Conservation (phyloP, 371 early-diverging fungal genomes). For the Coemansia sp. region DNA sequence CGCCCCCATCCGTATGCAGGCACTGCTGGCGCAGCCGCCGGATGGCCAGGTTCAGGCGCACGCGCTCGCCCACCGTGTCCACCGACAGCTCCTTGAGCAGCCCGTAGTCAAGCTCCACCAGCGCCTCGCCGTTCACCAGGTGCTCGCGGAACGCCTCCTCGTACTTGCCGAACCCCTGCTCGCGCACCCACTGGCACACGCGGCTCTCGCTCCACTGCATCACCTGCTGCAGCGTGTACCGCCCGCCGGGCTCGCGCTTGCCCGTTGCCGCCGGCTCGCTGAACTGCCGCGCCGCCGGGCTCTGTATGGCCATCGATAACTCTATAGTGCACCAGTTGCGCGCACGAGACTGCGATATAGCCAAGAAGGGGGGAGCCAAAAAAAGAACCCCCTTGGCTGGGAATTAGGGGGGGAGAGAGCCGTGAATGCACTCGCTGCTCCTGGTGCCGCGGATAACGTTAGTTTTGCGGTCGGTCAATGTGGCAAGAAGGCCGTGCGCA, state of each 20-base stretch:
- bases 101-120: conserved; percentile 80
- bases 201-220: conserved; percentile 66
- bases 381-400: not conserved
- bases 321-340: not conserved
- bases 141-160: conserved; percentile 67
- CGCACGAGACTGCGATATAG: not conserved
- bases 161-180: conserved; percentile 69
- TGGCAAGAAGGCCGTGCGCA: conserved; percentile 3
- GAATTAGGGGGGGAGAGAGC: too few relatives aligned
- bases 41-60: conserved; percentile 72
- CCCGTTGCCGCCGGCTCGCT: conserved; percentile 5
- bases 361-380: not conserved
- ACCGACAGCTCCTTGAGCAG: conserved; percentile 83
- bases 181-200: conserved; percentile 75
- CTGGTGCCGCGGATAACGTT: too few relatives aligned
- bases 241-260: not conserved
- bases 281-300: conserved; percentile 27
- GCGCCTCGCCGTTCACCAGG: conserved; percentile 74
- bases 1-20: conserved; percentile 39
- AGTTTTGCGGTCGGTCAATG: too few relatives aligned
- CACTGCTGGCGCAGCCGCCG: conserved; percentile 68
- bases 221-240: conserved; percentile 47
- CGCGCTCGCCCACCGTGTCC: conserved; percentile 79
- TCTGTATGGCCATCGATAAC: conserved; percentile 13
- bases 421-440: too few relatives aligned